Percentiles rank a stretch among this genome's conserved stretches.
Evolutionary conservation across 2,329 filamentous ascomycete genomes (phyloP).

Genomic region (Diaporthe vaccinii): DNA sequence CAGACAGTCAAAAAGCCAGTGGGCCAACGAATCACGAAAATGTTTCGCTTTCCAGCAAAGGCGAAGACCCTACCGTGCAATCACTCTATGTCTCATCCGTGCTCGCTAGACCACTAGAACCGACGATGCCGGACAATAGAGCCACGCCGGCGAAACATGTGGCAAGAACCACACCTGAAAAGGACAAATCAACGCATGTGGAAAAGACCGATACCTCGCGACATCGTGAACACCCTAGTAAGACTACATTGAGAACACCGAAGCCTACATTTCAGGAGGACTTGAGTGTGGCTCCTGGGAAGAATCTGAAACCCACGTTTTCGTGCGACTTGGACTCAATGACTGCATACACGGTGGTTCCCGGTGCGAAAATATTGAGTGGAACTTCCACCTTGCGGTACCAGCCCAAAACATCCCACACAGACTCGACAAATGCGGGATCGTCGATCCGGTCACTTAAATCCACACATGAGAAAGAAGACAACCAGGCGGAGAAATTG

Average conservation of each 20-base stretch:
- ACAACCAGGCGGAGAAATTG: not conserved
- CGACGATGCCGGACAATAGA: not conserved
- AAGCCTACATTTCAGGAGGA: not conserved
- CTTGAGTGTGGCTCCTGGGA: constrained; percentile 7
- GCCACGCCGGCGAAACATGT: not conserved
- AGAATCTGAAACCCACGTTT: constrained; percentile 10
- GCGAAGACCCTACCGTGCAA: not conserved
- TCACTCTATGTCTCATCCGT: not conserved
- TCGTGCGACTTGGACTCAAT: constrained; percentile 25
- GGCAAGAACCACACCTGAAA: not conserved
- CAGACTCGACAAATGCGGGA: not conserved
- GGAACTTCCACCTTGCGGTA: constrained; percentile 38
- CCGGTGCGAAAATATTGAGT: constrained; percentile 36
- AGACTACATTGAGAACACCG: not conserved
- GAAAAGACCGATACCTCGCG: not conserved
- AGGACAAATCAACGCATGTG: not conserved
- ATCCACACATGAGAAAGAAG: not conserved
- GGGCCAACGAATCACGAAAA: not conserved
- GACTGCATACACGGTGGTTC: constrained; percentile 24
- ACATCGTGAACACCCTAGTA: not conserved
- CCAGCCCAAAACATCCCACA: constrained; percentile 28
- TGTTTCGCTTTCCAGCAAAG: not conserved
- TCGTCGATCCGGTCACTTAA: constrained; percentile 23
- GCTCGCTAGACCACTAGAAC: not conserved
- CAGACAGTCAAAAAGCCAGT: not conserved